A percentile compares a stretch with the other conserved stretches of the same genome.
These are phyloP conservation scores for Inga laurina DNA, from an alignment of 306 rosid genomes.

Conservation along the genomic window DNA sequence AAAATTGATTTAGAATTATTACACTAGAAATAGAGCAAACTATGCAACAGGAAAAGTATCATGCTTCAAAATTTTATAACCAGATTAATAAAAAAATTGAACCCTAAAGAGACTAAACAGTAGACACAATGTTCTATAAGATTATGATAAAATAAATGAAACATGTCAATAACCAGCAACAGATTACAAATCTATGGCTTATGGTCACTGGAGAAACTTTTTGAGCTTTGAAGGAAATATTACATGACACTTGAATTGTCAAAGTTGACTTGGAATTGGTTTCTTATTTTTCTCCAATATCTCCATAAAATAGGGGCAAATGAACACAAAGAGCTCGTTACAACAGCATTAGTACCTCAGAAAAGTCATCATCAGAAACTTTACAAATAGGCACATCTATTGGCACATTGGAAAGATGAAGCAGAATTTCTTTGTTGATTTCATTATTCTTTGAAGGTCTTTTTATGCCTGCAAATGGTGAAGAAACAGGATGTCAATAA, in stretches of 20 bases:
- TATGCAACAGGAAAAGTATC: conserved; percentile 13
- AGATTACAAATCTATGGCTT: background rate
- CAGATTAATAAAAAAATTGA: background rate
- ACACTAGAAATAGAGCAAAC: background rate
- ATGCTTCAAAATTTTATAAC: background rate
- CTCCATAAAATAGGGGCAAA: conserved; percentile 3
- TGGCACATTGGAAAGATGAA: conserved; percentile 50
- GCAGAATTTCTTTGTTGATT: conserved; percentile 41
- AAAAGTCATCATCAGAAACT: conserved; percentile 73
- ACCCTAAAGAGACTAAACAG: background rate
- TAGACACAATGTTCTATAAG: background rate
- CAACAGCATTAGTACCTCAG: conserved; percentile 52
- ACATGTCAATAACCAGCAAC: conserved; percentile 5
- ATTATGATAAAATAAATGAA: conserved; percentile 18
- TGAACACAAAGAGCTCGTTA: conserved; percentile 19
- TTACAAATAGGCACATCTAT: conserved; percentile 52
- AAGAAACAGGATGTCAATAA: conserved; percentile 24
- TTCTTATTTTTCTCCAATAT: conserved; percentile 28
- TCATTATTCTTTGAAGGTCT: conserved; percentile 37
- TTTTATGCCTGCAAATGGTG: conserved; percentile 53
- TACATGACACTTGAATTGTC: background rate
- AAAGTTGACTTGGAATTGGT: conserved; percentile 12
- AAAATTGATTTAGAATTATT: conserved; percentile 24
- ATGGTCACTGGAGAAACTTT: conserved; percentile 26
- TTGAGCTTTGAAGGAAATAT: background rate